Evolutionary conservation across 192 early-diverging fungal species (phyloP), one percentile per base, ranked within the genome.

Genomic region (Coemansia sp.): DNA sequence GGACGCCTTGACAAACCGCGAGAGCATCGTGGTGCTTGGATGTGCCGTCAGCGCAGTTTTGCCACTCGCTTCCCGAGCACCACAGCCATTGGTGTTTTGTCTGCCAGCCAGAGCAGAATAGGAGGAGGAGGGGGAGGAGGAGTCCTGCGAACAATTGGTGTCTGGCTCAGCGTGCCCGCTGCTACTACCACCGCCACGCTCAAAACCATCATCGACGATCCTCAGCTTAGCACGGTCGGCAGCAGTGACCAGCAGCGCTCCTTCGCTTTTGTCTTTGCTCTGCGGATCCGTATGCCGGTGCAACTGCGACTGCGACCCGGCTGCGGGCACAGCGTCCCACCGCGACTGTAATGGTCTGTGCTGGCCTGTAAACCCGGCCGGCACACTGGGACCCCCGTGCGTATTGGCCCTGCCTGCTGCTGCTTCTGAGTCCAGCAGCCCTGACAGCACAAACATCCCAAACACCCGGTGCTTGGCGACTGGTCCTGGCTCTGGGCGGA

Each of bases 281-380:
- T 21, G 19, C 12, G 12, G n/a, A 5, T n/a, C 40, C 15, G 3
- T n/a, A 10, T 11, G 3, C 19, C 16, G 10, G 19, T 9, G 42
- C 53, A 66, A n/a, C 61, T 56, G 43, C 11, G 64, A 71, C 13
- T 61, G 52, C 3, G 60, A 65, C 9, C 75, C 61, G 4, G 54
- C 44, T 15, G 61, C 65, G 37, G 65, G 67, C 40, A 69, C 67
- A 5, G 54, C 43, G 18, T 78, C 76, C 71, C 71, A 74, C 5
- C 71, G 71, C 21, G 71, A 64, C 11, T 3, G 15, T 3, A 49
- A 15, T 9, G 21, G 49, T 9, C 42, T 44, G 21, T 43, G 69
- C 9, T 56, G 11, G 0, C 71, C 67, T 12, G 69, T 71, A 59
- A 68, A 74, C 0, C 45, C 26, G 1, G 62, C 49, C 47, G 77